Evolutionary conservation across 768 basidiomycete species (phyloP), one percentile per base, ranked within the genome.

Genomic region (Tylopilus balloui): DNA sequence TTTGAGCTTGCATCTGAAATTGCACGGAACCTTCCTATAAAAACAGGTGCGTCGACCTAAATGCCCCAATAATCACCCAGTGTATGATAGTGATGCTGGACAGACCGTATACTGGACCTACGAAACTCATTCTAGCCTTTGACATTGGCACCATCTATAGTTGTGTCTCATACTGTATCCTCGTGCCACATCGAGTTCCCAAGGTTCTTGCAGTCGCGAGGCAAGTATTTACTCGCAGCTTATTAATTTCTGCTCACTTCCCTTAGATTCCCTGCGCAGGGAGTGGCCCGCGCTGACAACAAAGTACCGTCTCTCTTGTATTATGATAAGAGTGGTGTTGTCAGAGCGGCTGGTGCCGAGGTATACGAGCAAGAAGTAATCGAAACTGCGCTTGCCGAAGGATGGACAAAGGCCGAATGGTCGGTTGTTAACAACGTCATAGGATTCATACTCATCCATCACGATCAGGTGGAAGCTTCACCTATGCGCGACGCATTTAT

Each of bases 231-330:
- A 13, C 1, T 32, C 20, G 14, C n/a, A 31, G 28, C 10, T 6
- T 15, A 6, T 25, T 3, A 23, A 14, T 1, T 29, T 15, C 5
- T 37, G 45, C 66, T 48, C 35, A 32, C 27, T 28, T 1, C 34
- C 13, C 28, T 3, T 24, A 76, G 75, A 47, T 76, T 69, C 46
- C 74, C 73, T 3, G 66, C 59, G 2, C 38, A 73, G 46, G 66
- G 69, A 35, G 54, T 66, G 6, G 65, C 65, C n/a, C 64, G 69
- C 5, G 69, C 70, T 8, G 69, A 73, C 31, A 70, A 69, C 5
- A 78, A 77, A 49, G 72, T 77, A 3, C 75, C 73, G 0, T 72
- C 73, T 1, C 56, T 76, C 32, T 55, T 77, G 7, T 73, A 72
- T 49, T 78, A 78, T 43, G 74, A 75, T 54, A 28, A 51, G 15